Evolutionary conservation across 345 rosid genomes (phyloP), one percentile per base, ranked within the genome.

Genomic region (Linum trigynum): DNA sequence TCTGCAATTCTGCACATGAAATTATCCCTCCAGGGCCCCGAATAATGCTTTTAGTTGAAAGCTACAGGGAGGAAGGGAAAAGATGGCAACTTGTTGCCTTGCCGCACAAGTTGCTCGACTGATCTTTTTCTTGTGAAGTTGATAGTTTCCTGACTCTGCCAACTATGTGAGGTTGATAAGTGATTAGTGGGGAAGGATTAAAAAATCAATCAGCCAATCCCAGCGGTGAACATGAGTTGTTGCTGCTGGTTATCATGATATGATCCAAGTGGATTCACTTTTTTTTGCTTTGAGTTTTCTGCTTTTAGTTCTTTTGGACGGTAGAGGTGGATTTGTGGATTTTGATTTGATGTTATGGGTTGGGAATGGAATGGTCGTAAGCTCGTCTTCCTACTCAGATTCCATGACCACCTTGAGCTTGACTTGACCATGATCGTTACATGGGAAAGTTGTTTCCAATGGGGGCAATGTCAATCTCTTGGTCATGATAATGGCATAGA

Each of bases 61-160:
- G 45, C 9, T 41, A 14, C 12, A 45, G 51, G 51, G 12, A 45
- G 51, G 12, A 45, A 45, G 51, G 7, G 12, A 45, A 23, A 23
- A 23, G 32, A 23, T 23, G 32, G 51, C 51, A 45, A 45, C 12
- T 45, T 4, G 51, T 50, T 53, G 69, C 41, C 68, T 38, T 69
- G 62, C 80, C 87, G 69, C 62, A 41, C 59, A 72, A 65, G 55
- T 50, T 71, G 84, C 72, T 41, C 32, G 32, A 23, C 32, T 23
- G 32, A 58, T 43, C 65, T 57, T 55, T 70, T 59, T 15, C 70
- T 55, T 57, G 75, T 45, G 51, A 45, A 45, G 12, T 14, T 71
- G 71, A 78, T 57, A 4, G 66, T 65, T 55, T 59, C 42, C 55
- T 16, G 69, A 66, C 67, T 35, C 12, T 7, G 12, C 51, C 51